phyloP scores from a whole-genome alignment of 2,329 filamentous ascomycete genomes.

The Fusarium burgessii region DNA sequence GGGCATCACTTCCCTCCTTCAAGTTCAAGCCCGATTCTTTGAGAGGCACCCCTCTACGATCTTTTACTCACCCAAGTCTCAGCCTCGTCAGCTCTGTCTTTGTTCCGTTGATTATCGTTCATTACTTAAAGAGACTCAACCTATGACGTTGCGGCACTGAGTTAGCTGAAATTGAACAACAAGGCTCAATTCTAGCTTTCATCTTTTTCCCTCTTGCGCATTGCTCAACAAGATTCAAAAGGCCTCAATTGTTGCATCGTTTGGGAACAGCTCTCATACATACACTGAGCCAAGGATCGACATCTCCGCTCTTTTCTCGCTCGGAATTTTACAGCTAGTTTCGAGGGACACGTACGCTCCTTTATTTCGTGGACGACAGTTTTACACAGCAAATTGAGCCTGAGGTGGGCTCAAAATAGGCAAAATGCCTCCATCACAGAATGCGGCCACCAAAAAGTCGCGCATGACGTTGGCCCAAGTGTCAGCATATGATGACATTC shows the following conservation, averaged over 20 bases:
- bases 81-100: slow-evolving; percentile 27
- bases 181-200: slow-evolving; percentile 25
- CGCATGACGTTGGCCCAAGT: slow-evolving; percentile 88
- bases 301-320: slow-evolving; percentile 32
- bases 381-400: neutral
- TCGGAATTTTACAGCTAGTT: slow-evolving; percentile 24
- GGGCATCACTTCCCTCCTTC: slow-evolving; percentile 44
- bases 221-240: neutral
- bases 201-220: slow-evolving; percentile 7
- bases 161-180: slow-evolving; percentile 43
- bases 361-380: slow-evolving; percentile 25
- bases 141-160: slow-evolving; percentile 45
- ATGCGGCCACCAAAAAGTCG: slow-evolving; percentile 67
- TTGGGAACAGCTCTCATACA: neutral
- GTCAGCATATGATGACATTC: slow-evolving; percentile 92
- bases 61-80: slow-evolving; percentile 25
- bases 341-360: slow-evolving; percentile 40
- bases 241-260: neutral
- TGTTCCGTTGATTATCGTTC: slow-evolving; percentile 26
- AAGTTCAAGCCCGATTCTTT: slow-evolving; percentile 37
- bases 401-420: neutral
- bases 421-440: slow-evolving; percentile 54
- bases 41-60: slow-evolving; percentile 24
- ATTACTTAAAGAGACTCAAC: slow-evolving; percentile 19
- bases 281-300: slow-evolving; percentile 12